Evolutionary conservation across 129 eudicot genomes (phyloP).

Genomic region (carrot (Daucus carota)): DH1_v3.0 NC_030384.2:44298501-44299000

Average conservation of each 20-base stretch:
- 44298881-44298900: constrained; percentile 94
- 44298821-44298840: constrained; percentile 25
- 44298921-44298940: constrained; percentile 82
- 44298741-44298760: constrained; percentile 7
- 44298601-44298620: constrained; percentile 83
- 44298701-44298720: constrained; percentile 99
- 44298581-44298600: constrained; percentile 99
- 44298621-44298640: constrained; percentile 84
- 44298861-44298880: constrained; percentile 29
- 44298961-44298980: constrained; percentile 81
- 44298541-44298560: constrained; percentile 99
- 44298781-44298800: neutral
- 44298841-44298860: neutral
- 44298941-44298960: constrained; percentile 90
- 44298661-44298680: constrained; percentile 98
- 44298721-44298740: constrained; percentile 94
- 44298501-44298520: constrained; percentile 91
- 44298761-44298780: neutral
- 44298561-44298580: constrained; percentile 96
- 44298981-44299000: constrained; percentile 78
- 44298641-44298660: constrained; percentile 84
- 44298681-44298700: constrained; percentile 97
- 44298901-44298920: constrained; percentile 99
- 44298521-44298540: constrained; percentile 95
- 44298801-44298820: neutral